A percentile compares a stretch with the other conserved stretches of the same genome.
Evolutionary conservation across 768 basidiomycete species (phyloP).

Genomic region (Boletus edulis): DNA sequence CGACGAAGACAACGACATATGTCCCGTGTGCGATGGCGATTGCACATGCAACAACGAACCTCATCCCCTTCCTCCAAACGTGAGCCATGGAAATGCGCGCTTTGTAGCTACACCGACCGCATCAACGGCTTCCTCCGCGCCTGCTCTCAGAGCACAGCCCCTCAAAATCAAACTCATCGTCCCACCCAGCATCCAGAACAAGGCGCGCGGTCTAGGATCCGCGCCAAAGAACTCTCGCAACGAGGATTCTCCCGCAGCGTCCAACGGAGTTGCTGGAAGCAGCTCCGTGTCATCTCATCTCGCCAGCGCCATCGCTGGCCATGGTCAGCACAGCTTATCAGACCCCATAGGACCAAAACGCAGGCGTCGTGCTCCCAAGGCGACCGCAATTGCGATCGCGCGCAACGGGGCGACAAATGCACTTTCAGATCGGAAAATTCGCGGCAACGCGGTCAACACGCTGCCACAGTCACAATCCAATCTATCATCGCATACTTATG

Average conservation of each 20-base stretch:
- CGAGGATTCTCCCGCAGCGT: conserved; percentile 31
- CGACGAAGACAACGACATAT: conserved; percentile 85
- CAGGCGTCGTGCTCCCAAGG: conserved; percentile 57
- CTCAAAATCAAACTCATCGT: conserved; percentile 77
- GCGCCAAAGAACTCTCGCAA: conserved; percentile 29
- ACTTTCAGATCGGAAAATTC: conserved; percentile 22
- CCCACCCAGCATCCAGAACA: conserved; percentile 54
- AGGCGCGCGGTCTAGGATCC: conserved; percentile 30
- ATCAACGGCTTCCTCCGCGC: conserved; percentile 34
- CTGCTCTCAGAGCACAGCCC: conserved; percentile 28
- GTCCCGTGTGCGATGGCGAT: conserved; percentile 87
- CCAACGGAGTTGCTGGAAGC: conserved; percentile 37
- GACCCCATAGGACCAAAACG: conserved; percentile 38
- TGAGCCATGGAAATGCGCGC: conserved; percentile 34
- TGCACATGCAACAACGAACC: conserved; percentile 70
- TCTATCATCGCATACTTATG: conserved; percentile 25
- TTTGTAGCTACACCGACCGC: conserved; percentile 38
- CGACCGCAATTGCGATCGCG: conserved; percentile 35
- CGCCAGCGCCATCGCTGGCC: conserved; percentile 24
- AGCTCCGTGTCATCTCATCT: conserved; percentile 14
- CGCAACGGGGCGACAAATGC: conserved; percentile 22
- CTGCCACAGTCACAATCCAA: conserved; percentile 37
- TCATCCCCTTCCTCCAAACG: conserved; percentile 31
- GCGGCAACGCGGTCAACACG: conserved; percentile 33
- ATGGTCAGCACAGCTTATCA: conserved; percentile 19